Conservation (phyloP, 225 moss, liverwort and hornwort genomes). For the Thuidium tamariscinum region DNA sequence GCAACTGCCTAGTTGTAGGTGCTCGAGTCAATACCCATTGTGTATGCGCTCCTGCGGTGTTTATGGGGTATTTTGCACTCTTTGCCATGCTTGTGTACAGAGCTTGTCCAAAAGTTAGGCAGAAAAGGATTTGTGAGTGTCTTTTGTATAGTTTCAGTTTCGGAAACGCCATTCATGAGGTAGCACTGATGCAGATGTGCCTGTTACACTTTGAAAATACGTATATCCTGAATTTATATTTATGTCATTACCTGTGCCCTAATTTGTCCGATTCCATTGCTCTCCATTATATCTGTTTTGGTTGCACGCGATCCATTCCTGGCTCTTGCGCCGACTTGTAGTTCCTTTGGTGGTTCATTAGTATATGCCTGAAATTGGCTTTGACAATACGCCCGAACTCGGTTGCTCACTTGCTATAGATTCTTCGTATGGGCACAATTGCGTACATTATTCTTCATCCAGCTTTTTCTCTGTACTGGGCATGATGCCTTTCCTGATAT, state of each 20-base stretch:
- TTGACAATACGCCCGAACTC: background rate
- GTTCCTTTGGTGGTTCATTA: background rate
- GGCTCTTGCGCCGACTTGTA: background rate
- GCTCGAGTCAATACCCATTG: background rate
- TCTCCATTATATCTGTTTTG: background rate
- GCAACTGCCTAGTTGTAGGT: constrained; percentile 5
- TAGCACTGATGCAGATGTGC: constrained; percentile 17
- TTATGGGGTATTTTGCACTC: constrained; percentile 10
- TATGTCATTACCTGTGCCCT: background rate
- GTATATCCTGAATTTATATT: background rate
- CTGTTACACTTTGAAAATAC: background rate
- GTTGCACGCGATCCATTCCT: background rate
- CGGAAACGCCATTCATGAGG: constrained; percentile 11
- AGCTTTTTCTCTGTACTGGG: background rate
- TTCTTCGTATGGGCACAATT: background rate
- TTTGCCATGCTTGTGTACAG: constrained; percentile 28
- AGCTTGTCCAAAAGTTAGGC: constrained; percentile 20
- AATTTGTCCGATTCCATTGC: background rate
- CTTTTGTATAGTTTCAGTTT: constrained; percentile 27
- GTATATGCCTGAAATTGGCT: background rate
- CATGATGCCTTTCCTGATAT: background rate
- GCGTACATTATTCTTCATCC: background rate
- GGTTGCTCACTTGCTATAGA: background rate
- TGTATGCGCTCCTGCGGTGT: constrained; percentile 4
- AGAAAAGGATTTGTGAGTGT: constrained; percentile 1